phyloP scores from a whole-genome alignment of 1,284 basidiomycete species.

The Moniliophthora roreri region DNA sequence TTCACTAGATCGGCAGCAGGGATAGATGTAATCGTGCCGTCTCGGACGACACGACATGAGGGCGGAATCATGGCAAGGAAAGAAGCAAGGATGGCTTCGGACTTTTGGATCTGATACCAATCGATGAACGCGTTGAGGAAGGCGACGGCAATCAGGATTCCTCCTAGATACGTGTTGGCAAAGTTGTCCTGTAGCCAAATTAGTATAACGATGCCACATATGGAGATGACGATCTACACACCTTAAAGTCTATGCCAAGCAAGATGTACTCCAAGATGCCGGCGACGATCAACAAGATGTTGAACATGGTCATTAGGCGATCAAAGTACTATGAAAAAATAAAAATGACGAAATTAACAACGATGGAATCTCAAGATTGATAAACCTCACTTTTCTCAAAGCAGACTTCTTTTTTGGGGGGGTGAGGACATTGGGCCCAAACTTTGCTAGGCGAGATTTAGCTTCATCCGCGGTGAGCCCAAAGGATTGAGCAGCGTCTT shows the following conservation, averaged over 20 bases:
- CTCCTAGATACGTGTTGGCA: constrained; percentile 66
- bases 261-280: constrained; percentile 66
- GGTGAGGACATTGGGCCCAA: constrained; percentile 62
- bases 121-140: constrained; percentile 72
- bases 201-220: constrained; percentile 1
- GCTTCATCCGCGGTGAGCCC: constrained; percentile 59
- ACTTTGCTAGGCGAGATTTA: constrained; percentile 47
- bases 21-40: constrained; percentile 53
- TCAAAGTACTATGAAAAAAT: constrained; percentile 51
- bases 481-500: constrained; percentile 47
- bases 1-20: constrained; percentile 67
- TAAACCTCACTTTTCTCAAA: constrained; percentile 49
- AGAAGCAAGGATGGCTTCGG: constrained; percentile 67
- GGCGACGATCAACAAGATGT: constrained; percentile 62
- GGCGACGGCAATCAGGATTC: constrained; percentile 66
- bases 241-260: constrained; percentile 61
- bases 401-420: constrained; percentile 70
- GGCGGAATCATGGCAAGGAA: constrained; percentile 75
- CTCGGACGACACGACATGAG: constrained; percentile 62
- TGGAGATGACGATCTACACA: constrained; percentile 22
- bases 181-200: constrained; percentile 48
- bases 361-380: constrained; percentile 10
- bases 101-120: constrained; percentile 71
- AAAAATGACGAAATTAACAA: constrained; percentile 6
- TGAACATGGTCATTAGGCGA: constrained; percentile 65